phyloP scores from a whole-genome alignment of 1,139 yeast genomes.

The Geotrichum restrictum region DNA sequence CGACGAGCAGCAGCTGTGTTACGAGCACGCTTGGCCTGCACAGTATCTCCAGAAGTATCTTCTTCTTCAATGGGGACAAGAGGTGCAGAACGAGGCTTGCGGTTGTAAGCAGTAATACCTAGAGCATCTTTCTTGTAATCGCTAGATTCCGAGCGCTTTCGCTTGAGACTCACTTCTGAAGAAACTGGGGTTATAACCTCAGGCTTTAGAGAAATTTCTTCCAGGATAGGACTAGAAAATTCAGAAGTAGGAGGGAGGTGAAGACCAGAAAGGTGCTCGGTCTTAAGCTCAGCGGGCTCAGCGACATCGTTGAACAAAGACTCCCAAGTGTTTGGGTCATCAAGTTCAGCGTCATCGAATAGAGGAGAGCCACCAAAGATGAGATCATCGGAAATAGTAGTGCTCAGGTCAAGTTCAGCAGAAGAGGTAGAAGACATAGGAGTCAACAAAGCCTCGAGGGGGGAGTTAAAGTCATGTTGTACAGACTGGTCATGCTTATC shows the following conservation, averaged over 20 bases:
- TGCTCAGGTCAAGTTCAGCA: conserved; percentile 34
- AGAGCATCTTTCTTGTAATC: conserved; percentile 38
- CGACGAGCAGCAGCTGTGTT: conserved; percentile 97
- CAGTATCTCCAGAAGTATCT: conserved; percentile 54
- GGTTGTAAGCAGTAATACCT: conserved; percentile 41
- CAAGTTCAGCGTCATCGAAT: conserved; percentile 35
- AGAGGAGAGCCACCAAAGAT: conserved; percentile 36
- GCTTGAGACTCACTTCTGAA: conserved; percentile 8
- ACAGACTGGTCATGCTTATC: conserved; percentile 26
- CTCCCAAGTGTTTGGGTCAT: conserved; percentile 36
- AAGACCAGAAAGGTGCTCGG: not conserved
- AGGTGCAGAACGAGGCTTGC: conserved; percentile 41
- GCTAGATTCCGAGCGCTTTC: conserved; percentile 7
- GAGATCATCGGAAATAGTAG: conserved; percentile 24
- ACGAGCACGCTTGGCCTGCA: conserved; percentile 78
- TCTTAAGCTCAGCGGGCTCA: conserved; percentile 2
- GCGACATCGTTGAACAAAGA: conserved; percentile 33
- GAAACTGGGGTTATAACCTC: conserved; percentile 1
- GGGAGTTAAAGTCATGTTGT: conserved; percentile 24
- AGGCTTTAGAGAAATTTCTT: conserved; percentile 7
- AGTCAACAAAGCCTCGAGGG: conserved; percentile 27
- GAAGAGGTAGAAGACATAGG: conserved; percentile 33
- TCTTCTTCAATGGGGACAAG: conserved; percentile 64
- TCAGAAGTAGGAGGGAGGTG: not conserved
- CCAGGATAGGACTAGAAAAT: not conserved